Evolutionary conservation across 768 basidiomycete species (phyloP).

Genomic region (Agaricus bisporus): DNA sequence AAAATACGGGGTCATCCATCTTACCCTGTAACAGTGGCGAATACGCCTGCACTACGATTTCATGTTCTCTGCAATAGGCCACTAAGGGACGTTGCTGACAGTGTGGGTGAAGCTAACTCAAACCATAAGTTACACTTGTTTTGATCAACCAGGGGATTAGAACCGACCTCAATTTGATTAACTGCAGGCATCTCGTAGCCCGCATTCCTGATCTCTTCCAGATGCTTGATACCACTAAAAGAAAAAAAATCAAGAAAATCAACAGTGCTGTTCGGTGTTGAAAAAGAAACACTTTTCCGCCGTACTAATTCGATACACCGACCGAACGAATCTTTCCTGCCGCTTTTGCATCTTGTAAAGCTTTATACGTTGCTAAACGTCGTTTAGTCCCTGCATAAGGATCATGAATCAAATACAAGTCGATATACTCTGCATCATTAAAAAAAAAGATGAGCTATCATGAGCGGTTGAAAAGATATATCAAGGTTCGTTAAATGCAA

Average conservation of each 20-base stretch:
- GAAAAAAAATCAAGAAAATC: neutral
- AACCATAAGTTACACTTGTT: neutral
- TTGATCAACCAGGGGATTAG: neutral
- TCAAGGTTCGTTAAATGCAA: neutral
- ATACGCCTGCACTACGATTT: conserved; percentile 68
- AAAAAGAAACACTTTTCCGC: conserved; percentile 17
- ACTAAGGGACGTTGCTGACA: conserved; percentile 81
- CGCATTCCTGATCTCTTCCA: conserved; percentile 64
- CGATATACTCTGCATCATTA: conserved; percentile 25
- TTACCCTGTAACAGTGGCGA: conserved; percentile 66
- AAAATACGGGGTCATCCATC: conserved; percentile 48
- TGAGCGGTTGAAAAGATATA: too few relatives aligned
- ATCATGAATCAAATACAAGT: conserved; percentile 65
- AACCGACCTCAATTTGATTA: conserved; percentile 72
- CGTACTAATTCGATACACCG: conserved; percentile 82
- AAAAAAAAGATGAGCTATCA: too few relatives aligned
- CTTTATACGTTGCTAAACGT: conserved; percentile 68
- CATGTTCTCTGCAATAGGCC: conserved; percentile 57
- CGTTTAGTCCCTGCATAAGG: conserved; percentile 55
- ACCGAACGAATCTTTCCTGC: conserved; percentile 64
- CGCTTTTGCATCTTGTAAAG: conserved; percentile 54
- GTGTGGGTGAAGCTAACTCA: conserved; percentile 62
- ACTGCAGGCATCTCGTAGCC: conserved; percentile 64
- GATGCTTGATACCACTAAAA: conserved; percentile 56
- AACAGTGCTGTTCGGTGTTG: neutral